Conservation (phyloP, 2,329 filamentous ascomycete species). For the Fusarium avenaceum region DNA sequence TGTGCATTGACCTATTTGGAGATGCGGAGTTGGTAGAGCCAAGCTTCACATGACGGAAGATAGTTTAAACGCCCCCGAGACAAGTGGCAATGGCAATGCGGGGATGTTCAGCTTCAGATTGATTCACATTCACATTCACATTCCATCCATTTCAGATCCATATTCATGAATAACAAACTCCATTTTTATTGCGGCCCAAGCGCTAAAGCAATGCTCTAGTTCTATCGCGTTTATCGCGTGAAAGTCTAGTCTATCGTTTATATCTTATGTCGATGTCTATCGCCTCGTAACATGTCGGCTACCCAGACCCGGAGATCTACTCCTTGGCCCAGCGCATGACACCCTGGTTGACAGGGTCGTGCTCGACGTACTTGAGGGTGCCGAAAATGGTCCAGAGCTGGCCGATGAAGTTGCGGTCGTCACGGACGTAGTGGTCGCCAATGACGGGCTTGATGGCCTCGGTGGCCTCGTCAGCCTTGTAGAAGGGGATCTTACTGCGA, state of each 20-base stretch:
- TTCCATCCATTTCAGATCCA: conserved; percentile 2
- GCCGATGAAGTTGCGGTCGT: conserved; percentile 49
- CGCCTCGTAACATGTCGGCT: conserved; percentile 8
- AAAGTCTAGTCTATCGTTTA: conserved; percentile 42
- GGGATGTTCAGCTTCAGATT: conserved; percentile 1
- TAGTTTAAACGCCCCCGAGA: conserved; percentile 7
- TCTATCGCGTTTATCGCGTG: conserved; percentile 33
- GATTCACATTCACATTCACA: not conserved
- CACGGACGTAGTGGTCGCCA: conserved; percentile 85
- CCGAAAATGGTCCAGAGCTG: conserved; percentile 50
- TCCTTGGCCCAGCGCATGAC: conserved; percentile 49
- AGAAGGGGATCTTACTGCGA: conserved; percentile 52
- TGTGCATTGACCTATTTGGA: not conserved
- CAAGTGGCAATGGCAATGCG: conserved; percentile 5
- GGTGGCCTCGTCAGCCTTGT: conserved; percentile 68
- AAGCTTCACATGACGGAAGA: conserved; percentile 10
- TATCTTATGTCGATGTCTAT: conserved; percentile 32
- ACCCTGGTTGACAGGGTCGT: conserved; percentile 44
- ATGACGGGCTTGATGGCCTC: conserved; percentile 86
- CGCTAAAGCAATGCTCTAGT: conserved; percentile 28
- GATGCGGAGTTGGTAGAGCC: not conserved
- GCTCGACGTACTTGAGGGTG: conserved; percentile 50
- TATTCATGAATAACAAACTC: conserved; percentile 29
- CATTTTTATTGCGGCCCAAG: conserved; percentile 28
- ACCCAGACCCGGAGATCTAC: conserved; percentile 27